These are phyloP conservation scores for Stephania yunnanensis DNA, from an alignment of 164 flowering plant genomes.

Conservation along the genomic window DNA sequence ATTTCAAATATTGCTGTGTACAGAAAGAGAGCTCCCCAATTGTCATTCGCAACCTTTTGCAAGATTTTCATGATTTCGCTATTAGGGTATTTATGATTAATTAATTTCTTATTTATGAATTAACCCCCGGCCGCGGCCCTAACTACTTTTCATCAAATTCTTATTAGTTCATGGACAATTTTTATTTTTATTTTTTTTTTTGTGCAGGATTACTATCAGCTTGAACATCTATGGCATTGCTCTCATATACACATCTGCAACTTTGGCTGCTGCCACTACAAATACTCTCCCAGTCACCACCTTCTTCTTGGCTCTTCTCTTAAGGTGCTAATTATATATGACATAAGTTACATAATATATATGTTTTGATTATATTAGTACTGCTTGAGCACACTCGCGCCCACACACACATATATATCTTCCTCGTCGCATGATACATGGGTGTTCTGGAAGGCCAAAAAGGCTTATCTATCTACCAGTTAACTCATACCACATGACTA, in stretches of 20 bases:
- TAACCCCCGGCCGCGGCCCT: background rate
- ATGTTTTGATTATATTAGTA: too few relatives aligned
- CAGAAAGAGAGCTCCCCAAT: slow-evolving; percentile 9
- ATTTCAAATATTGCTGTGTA: background rate
- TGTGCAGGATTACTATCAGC: slow-evolving; percentile 5
- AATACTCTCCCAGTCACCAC: slow-evolving; percentile 13
- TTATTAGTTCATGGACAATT: too few relatives aligned
- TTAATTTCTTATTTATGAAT: background rate
- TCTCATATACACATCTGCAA: slow-evolving; percentile 9
- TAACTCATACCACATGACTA: too few relatives aligned
- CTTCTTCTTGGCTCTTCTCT: slow-evolving; percentile 10
- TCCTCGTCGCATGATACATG: background rate
- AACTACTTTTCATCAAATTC: background rate
- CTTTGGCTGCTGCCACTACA: slow-evolving; percentile 8
- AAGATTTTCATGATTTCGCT: slow-evolving; percentile 10
- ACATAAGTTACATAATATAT: too few relatives aligned
- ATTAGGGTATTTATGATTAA: slow-evolving; percentile 4
- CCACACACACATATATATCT: too few relatives aligned
- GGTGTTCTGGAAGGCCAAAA: background rate
- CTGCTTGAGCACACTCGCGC: too few relatives aligned
- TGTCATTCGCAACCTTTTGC: slow-evolving; percentile 5
- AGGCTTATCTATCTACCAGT: background rate
- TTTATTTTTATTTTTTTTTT: background rate
- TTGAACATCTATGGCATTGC: slow-evolving; percentile 19
- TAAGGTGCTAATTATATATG: background rate